Evolutionary conservation across 2,329 filamentous ascomycete species (phyloP), one percentile per base, ranked within the genome.

Genomic region (Fusarium napiforme): DNA sequence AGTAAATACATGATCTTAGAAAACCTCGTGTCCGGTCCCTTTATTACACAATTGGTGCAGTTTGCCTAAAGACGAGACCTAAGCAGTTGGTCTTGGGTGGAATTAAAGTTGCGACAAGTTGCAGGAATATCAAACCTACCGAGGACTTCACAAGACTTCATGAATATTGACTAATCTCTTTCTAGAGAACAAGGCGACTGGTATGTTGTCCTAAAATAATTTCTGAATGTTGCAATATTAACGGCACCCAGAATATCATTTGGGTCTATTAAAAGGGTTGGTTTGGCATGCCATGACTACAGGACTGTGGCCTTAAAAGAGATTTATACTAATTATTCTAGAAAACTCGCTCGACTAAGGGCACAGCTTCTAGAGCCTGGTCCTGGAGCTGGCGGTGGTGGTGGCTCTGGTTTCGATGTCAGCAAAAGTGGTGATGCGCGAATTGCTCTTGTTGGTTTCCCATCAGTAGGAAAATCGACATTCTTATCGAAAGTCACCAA

Each of bases 401-500:
- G 91, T 21, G 96, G 96, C 30, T 85, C 92, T 6, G 96, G 96
- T 15, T 99, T 97, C 82, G 93, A 96, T 80, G 96, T 99, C 46
- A 96, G 93, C 82, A 99, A 99, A 84, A 96, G 93, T 75, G 96
- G 96, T 72, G 96, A 99, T 86, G 96, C 96, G 19, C 91, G 96
- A 79, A 98, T 99, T 84, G 95, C 97, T 4, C 90, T 99, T 5
- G 97, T 99, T 60, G 96, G 96, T n/a, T 99, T 99, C 78, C 96
- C 97, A 0, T 99, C 97, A 0, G 96, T 99, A 58, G 96, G 96
- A 82, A 99, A 99, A 86, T 99, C 96, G 5, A 99, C 96, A 0
- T 98, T 99, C 81, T 83, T 99, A n/a, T 98, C 95, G 55, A 98
- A 98, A 81, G 97, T 99, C 81, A 99, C 96, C 56, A 98, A 97